These are phyloP conservation scores for Fragaria iinumae DNA, from an alignment of 306 rosid species.

Conservation along the genomic window DNA sequence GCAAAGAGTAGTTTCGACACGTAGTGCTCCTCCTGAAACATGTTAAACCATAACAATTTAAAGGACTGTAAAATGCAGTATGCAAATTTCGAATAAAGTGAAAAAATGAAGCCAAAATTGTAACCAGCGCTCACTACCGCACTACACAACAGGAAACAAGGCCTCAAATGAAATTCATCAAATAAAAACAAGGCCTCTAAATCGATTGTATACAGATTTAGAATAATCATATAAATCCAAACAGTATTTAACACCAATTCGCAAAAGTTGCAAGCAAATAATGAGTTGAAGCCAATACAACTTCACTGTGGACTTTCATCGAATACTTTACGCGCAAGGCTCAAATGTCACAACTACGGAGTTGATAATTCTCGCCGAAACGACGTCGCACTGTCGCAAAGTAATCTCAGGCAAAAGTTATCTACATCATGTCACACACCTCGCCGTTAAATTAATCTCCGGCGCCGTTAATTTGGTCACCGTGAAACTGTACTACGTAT, in stretches of 20 bases:
- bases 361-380: not conserved
- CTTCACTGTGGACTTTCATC: not conserved
- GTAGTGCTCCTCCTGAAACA: conserved; percentile 76
- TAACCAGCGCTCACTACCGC: not conserved
- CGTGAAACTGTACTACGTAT: not conserved
- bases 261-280: not conserved
- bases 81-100: not conserved
- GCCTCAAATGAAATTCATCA: not conserved
- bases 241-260: not conserved
- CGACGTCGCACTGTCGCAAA: not conserved
- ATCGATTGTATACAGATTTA: not conserved
- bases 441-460: not conserved
- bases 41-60: not conserved
- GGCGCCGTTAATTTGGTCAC: not conserved
- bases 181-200: not conserved
- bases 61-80: conserved; percentile 2
- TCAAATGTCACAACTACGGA: not conserved
- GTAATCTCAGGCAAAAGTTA: not conserved
- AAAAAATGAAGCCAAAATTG: not conserved
- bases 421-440: not conserved
- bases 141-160: not conserved
- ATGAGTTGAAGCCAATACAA: not conserved
- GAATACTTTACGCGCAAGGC: not conserved
- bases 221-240: not conserved
- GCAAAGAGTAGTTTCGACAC: conserved; percentile 71